These are phyloP conservation scores for Filosporella fistucella DNA, from an alignment of 495 filamentous ascomycete genomes.

Conservation along the genomic window DNA sequence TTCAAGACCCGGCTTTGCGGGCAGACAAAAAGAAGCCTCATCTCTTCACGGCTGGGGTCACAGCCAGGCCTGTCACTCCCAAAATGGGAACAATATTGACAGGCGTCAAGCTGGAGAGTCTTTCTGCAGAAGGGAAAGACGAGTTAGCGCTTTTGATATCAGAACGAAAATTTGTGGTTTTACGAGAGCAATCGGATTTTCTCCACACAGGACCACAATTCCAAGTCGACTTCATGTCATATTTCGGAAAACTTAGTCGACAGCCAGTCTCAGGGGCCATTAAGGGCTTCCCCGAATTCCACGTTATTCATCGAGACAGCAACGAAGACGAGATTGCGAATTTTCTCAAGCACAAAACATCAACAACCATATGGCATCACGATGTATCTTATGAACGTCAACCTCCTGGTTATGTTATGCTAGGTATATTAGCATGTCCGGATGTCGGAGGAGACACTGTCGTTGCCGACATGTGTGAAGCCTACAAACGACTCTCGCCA, in stretches of 20 bases:
- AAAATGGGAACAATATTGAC: slow-evolving; percentile 44
- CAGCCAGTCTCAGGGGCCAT: slow-evolving; percentile 53
- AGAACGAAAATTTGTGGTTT: slow-evolving; percentile 38
- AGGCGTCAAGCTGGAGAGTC: slow-evolving; percentile 37
- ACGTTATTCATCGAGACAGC: slow-evolving; percentile 57
- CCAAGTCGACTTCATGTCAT: slow-evolving; percentile 45
- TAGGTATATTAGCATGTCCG: slow-evolving; percentile 52
- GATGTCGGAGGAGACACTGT: slow-evolving; percentile 41
- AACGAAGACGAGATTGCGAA: slow-evolving; percentile 50
- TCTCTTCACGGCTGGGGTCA: slow-evolving; percentile 26
- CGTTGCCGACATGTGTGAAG: slow-evolving; percentile 28
- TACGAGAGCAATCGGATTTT: slow-evolving; percentile 37
- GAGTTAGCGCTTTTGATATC: slow-evolving; percentile 36
- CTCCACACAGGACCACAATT: slow-evolving; percentile 39
- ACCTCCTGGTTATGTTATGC: slow-evolving; percentile 52
- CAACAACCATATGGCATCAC: slow-evolving; percentile 55
- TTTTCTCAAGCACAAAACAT: slow-evolving; percentile 50
- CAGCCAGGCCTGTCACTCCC: slow-evolving; percentile 38
- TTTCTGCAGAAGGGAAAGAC: slow-evolving; percentile 32
- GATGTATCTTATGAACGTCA: slow-evolving; percentile 59
- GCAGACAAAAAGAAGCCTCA: slow-evolving; percentile 30
- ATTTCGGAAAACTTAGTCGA: slow-evolving; percentile 58
- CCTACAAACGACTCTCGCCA: slow-evolving; percentile 32
- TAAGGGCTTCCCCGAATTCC: slow-evolving; percentile 50
- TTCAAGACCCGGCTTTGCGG: slow-evolving; percentile 30